Evolutionary conservation across 2,329 filamentous ascomycete genomes (phyloP), one percentile per base, ranked within the genome.

Genomic region (Coleophoma crateriformis): DNA sequence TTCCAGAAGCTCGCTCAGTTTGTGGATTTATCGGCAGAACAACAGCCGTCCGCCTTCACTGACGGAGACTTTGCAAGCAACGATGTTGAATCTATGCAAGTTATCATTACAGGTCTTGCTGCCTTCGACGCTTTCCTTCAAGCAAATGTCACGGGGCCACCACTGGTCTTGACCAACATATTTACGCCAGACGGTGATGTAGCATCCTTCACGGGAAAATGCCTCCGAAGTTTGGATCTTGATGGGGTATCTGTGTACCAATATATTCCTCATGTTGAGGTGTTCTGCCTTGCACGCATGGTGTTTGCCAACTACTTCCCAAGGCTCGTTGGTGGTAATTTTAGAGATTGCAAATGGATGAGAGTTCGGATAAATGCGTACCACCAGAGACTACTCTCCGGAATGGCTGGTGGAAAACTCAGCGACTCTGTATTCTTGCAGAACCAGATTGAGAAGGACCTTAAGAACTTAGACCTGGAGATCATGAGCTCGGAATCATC

Each of bases 231-330:
- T 14, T 75, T 97, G 8, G 81, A 85, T 20, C 76, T 90, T 1
- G 94, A 99, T 65, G 94, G 94, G 11, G 85, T 95, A 42, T 85
- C 88, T 0, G 86, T 88, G 0, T 99, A 97, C 67, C 81, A 85
- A 44, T 77, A 95, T 50, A 90, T 90, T 17, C 90, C 91, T 1
- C 79, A 87, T 56, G 76, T 96, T 13, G 90, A 96, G 64, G 76
- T 97, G 1, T 87, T 97, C 54, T 85, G 83, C 55, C 72, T 96
- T 7, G 88, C 91, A 3, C 68, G 72, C 22, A 72, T 72, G 54
- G 65, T 79, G 27, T 71, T 82, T 48, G 65, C 67, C 2, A 33
- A 52, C 1, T 66, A 55, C 45, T 67, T 67, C 52, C 52, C 62
- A 58, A 46, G 50, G 52, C 17, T 66, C 50, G 13, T 53, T 51